Evolutionary conservation across 805 yeast species (phyloP).

Genomic region (Ogataea salicorniae): DNA sequence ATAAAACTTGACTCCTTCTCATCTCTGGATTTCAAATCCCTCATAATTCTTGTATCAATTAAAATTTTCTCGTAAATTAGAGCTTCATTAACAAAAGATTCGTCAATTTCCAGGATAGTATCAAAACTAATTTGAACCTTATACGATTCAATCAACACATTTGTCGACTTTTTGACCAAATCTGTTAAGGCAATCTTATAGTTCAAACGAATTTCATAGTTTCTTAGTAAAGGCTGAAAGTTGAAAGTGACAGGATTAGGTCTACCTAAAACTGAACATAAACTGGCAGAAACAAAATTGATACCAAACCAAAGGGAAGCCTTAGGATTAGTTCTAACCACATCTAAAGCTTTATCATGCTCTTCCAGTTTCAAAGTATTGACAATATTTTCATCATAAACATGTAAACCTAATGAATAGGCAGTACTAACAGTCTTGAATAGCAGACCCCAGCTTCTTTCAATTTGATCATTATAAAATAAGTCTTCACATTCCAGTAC

Average conservation of each 20-base stretch:
- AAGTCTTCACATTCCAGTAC: conserved; percentile 48
- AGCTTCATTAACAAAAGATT: conserved; percentile 38
- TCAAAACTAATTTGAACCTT: conserved; percentile 39
- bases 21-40: conserved; percentile 19
- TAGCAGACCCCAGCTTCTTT: conserved; percentile 47
- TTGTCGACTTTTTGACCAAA: conserved; percentile 42
- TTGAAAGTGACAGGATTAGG: conserved; percentile 48
- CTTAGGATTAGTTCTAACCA: conserved; percentile 31
- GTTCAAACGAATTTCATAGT: conserved; percentile 30
- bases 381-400: conserved; percentile 31
- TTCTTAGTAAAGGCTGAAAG: conserved; percentile 29
- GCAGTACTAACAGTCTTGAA: conserved; percentile 46
- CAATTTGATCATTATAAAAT: conserved; percentile 44
- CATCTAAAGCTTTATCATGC: conserved; percentile 26
- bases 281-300: conserved; percentile 41
- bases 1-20: conserved; percentile 20
- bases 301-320: conserved; percentile 48
- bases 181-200: conserved; percentile 47
- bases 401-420: conserved; percentile 48
- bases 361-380: conserved; percentile 26
- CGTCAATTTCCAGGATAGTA: conserved; percentile 38
- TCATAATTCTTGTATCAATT: conserved; percentile 26
- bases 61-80: conserved; percentile 29
- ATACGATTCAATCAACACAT: conserved; percentile 47
- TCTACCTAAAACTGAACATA: conserved; percentile 48